Evolutionary conservation across 768 basidiomycete genomes (phyloP).

Genomic region (Pseudohyphozyma bogoriensis): DNA sequence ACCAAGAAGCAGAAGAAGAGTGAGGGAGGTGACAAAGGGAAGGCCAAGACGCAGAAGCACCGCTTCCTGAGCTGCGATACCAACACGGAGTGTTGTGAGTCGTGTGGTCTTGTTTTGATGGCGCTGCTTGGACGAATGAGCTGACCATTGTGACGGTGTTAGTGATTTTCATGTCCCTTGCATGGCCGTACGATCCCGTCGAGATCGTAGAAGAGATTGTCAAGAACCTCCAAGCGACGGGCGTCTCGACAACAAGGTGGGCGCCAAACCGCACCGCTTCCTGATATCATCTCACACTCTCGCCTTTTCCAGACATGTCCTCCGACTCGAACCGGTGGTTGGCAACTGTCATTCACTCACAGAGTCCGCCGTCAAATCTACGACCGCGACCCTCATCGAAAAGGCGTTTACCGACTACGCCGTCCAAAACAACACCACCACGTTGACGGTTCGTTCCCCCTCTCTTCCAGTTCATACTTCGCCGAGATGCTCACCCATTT

Average conservation of each 20-base stretch:
- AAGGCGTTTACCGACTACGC: conserved; percentile 15
- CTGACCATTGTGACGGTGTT: too few species aligned
- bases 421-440: conserved; percentile 1
- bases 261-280: background rate
- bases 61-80: conserved; percentile 26
- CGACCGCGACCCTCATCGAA: conserved; percentile 8
- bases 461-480: background rate
- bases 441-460: conserved; percentile 9
- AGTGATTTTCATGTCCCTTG: conserved; percentile 25
- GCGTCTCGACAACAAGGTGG: conserved; percentile 18
- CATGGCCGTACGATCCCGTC: conserved; percentile 27
- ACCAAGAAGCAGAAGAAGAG: background rate
- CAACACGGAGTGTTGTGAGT: conserved; percentile 25
- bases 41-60: conserved; percentile 14
- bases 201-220: conserved; percentile 25
- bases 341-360: conserved; percentile 18
- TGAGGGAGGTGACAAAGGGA: background rate
- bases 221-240: conserved; percentile 17
- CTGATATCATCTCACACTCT: background rate
- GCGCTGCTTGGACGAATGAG: background rate
- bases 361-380: conserved; percentile 11
- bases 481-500: background rate
- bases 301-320: conserved; percentile 2
- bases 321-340: conserved; percentile 17
- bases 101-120: background rate